Evolutionary conservation across 352 stramenopile species (phyloP), one percentile per base, ranked within the genome.

Genomic region (Phytophthora ramorum): DNA sequence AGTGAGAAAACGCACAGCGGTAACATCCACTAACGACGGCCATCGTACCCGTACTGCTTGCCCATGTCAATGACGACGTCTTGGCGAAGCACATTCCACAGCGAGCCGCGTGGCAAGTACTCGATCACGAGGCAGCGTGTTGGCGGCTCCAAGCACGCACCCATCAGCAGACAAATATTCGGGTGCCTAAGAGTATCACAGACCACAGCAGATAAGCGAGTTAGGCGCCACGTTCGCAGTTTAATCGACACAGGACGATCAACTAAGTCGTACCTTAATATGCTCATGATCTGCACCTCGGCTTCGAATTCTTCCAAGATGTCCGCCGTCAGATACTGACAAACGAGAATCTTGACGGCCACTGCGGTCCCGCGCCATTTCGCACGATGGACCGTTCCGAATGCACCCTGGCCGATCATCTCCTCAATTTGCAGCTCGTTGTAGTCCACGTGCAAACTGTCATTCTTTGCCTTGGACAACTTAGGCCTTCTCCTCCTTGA

Each of bases 201-300:
- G 12, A 40, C 12, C 4, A 40, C 34, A 37, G 32, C 32, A 13
- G 9, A 37, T 13, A 37, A 13, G 13, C 2, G 50, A 57, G 37
- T 67, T 48, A 58, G 35, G 43, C 35, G 35, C 17, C 34, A 24
- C 19, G 26, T 32, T 32, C 7, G 26, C 4, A 32, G 26, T 32
- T 9, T 8, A 32, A 51, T 45, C 30, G n/a, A 60, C 14, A 26
- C 24, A 64, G 1, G 12, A 22, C 16, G 34, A 55, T 14, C 12
- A 62, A 19, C 16, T 8, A 56, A 71, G 17, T 14, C 30, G 37
- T 77, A 95, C 87, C 87, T 76, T 61, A 95, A 69, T 43, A 95
- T 93, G 71, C 85, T 96, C 87, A 96, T 96, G 71, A 96, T 93
- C 78, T 96, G 84, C 58, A 96, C 87, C 68, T 96, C 87, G 1